Evolutionary conservation across 1,284 basidiomycete genomes (phyloP), one percentile per base, ranked within the genome.

Genomic region (Fomitopsis pinicola): DNA sequence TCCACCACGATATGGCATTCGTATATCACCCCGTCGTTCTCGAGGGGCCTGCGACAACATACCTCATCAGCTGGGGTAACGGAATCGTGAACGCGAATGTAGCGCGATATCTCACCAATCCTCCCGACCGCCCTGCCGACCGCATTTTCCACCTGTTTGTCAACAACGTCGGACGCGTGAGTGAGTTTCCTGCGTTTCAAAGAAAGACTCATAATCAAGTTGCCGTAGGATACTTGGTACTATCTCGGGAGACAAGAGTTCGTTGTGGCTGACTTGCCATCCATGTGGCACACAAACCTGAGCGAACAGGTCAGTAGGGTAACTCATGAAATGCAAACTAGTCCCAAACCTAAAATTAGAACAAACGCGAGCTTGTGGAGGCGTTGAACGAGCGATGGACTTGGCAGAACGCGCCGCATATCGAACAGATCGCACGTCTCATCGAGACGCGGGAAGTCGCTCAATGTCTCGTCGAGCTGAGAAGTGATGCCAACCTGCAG

Each of bases 61-160:
- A 80, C 62, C 65, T 86, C 28, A 73, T 87, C 54, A 82, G 83
- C 63, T 87, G 84, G 84, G 78, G 79, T 33, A 69, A 68, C 1
- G 60, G 60, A 9, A 59, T 66, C 28, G 72, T 71, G 6, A 81
- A 80, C 59, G 62, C 66, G 33, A 66, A 62, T 1, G 69, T 78
- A 0, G 62, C 64, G 36, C 57, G 63, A 6, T 79, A 79, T 50
- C 75, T 86, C 53, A 68, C 61, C 45, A 14, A 53, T 10, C 59
- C 64, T 10, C 61, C 64, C 19, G 66, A 65, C 10, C 62, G 55
- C 59, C 55, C 61, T 7, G 35, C 10, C 1, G 66, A 67, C 9
- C 55, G 63, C 5, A 59, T 73, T 3, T 67, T 79, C 17, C 82
- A 87, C 59, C 80, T 81, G 0, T 85, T 86, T 36, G 57, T 66